Evolutionary conservation across 257 asterid genomes (phyloP), one percentile per base, ranked within the genome.

Genomic region (Nicotiana benthamiana): DNA sequence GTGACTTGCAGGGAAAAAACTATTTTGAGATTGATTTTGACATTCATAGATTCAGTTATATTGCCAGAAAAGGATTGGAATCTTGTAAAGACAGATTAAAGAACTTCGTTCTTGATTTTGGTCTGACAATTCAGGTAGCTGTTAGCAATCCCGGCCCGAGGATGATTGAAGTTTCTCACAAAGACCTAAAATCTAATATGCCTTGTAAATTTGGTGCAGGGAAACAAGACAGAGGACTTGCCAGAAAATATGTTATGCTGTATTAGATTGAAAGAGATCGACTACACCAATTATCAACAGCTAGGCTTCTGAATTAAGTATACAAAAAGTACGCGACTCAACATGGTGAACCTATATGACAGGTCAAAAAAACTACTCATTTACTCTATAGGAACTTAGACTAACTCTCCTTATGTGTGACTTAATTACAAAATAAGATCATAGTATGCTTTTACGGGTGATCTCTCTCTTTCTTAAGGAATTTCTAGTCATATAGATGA

Each of bases 201-300:
- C 26, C 20, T 34, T 66, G 27, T 32, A 34, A 51, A 82, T 40
- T 40, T 80, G 81, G 68, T 87, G 85, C 94, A 94, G 97, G 97
- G 97, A 81, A 93, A 88, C 88, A 94, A 92, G 82, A 86, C 88
- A 1, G 97, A 94, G 80, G 97, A 94, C 65, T 84, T 93, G 63
- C 97, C 98, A 0, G 98, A 94, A 75, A 85, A 89, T 83, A 85
- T 91, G 89, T 13, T 94, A 27, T 93, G 97, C 84, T 91, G 98
- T 75, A 4, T 90, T 57, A 87, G 98, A 22, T 67, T 94, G 82
- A 93, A 93, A 80, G 97, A 91, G 87, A 88, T 93, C 9, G 89
- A 91, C 85, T 87, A 88, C 32, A 68, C 85, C 77, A 90, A 90
- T 74, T 90, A 88, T 72, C 84, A 88, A 82, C 92, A 88, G 81